Base-by-base conservation (phyloP, 257 asterid species). In the Gentiana straminea region DNA sequence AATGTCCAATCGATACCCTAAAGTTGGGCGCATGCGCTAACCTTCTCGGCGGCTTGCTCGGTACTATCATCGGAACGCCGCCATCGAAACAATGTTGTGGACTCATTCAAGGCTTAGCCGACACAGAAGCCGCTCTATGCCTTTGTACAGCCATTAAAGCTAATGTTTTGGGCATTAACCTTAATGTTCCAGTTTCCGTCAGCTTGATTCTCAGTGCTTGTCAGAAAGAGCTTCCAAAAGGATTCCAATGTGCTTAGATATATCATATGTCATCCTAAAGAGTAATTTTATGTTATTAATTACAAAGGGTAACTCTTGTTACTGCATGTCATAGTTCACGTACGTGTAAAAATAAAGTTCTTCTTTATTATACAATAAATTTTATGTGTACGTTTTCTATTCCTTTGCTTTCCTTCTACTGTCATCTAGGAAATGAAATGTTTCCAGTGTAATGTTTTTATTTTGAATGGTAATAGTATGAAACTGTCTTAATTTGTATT, bases 91-190 rank as follows among this genome's bases (percentile, higher is more conserved):
- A 74, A 35, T 84, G 94, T 44, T 81, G 89, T 51, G 0, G 60
- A 8, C 67, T 70, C 8, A 46, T 70, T 44, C 13, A 13, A 1
- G 75, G 70, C 6, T 65, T 84, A 55, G 75, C 52, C 13, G 86
- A 84, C 33, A 64, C 76, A 0, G 86, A 81, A 43, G 89, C 86
- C 0, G 94, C 86, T 3, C 51, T 68, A 51, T 81, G 89, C 72
- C 78, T 83, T 38, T 83, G 94, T 76, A 83, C 82, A 4, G 89
- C 89, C 48, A 64, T 83, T 49, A 78, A 70, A 61, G 89, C 89
- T 1, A 81, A 81, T 4, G 4, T 80, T 65, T 63, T 83, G 60
- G 89, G 88, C 11, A 81, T 80, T 54, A 72, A 81, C 73, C 82
- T 81, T 24, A 76, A 78, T 55, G 49, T 81, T 55, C 86, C 86